Conservation (phyloP, 805 yeast genomes). For the Sporopachydermia quercuum region DNA sequence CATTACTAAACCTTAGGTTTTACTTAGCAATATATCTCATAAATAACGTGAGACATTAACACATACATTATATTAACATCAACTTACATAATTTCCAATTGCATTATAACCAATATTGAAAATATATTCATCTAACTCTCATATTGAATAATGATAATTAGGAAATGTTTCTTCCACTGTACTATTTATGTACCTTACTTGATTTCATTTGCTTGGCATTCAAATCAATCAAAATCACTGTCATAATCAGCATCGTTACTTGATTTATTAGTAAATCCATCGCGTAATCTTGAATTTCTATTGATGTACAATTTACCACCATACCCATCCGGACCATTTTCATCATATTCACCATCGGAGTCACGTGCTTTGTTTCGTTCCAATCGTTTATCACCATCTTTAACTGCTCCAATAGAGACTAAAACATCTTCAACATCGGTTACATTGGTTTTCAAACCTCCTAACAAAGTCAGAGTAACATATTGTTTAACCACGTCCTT, state of each 20-base stretch:
- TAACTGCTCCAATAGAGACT: conserved; percentile 52
- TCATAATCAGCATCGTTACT: not conserved
- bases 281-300: not conserved
- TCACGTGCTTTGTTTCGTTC: conserved; percentile 44
- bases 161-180: too few species aligned
- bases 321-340: conserved; percentile 5
- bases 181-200: too few species aligned
- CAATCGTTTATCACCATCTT: conserved; percentile 52
- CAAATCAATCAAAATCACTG: conserved; percentile 1
- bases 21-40: too few species aligned
- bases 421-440: conserved; percentile 62
- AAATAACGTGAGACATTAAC: too few species aligned
- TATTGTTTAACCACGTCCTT: conserved; percentile 68
- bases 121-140: not conserved
- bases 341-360: conserved; percentile 35
- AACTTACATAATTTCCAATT: too few species aligned
- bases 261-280: not conserved
- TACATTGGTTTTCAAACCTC: conserved; percentile 64
- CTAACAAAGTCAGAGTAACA: conserved; percentile 66
- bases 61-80: too few species aligned
- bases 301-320: not conserved
- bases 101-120: conserved; percentile 8
- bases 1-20: too few species aligned
- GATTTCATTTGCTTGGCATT: too few species aligned
- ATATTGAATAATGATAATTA: too few species aligned